These are phyloP conservation scores for Vachellia pachyceras DNA, from an alignment of 306 rosid species.

Conservation along the genomic window DNA sequence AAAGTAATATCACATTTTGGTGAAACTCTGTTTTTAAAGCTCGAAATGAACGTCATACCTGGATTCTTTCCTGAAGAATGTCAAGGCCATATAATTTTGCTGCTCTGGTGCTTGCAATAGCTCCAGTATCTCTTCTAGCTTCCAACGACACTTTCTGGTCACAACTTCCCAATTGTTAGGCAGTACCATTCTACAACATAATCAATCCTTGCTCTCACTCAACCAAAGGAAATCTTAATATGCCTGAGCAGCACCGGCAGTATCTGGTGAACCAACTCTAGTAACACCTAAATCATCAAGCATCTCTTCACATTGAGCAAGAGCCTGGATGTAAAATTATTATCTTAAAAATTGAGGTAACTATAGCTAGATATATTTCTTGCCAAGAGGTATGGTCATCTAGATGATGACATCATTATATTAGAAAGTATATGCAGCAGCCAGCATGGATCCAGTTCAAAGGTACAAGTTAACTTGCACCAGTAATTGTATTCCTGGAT, in stretches of 20 bases:
- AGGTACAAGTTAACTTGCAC: conserved; percentile 16
- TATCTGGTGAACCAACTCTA: conserved; percentile 63
- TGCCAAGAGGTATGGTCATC: conserved; percentile 31
- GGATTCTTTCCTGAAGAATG: conserved; percentile 72
- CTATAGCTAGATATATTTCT: conserved; percentile 18
- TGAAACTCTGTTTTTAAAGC: conserved; percentile 28
- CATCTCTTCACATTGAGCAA: conserved; percentile 69
- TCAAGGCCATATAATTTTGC: conserved; percentile 80
- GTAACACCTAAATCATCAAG: conserved; percentile 62
- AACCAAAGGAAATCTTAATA: conserved; percentile 35
- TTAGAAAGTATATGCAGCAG: conserved; percentile 15
- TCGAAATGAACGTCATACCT: conserved; percentile 50
- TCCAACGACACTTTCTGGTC: conserved; percentile 67
- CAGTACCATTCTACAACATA: conserved; percentile 20
- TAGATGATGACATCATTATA: conserved; percentile 9
- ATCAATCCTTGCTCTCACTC: conserved; percentile 25
- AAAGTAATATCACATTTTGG: background rate
- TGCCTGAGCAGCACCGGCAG: conserved; percentile 92
- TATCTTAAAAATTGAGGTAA: conserved; percentile 3
- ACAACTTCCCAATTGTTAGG: conserved; percentile 41
- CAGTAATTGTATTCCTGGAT: conserved; percentile 1
- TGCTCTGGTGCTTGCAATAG: conserved; percentile 90
- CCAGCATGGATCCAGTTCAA: conserved; percentile 10
- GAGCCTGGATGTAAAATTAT: conserved; percentile 68
- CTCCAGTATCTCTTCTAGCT: conserved; percentile 65